Percentiles rank a stretch among this genome's conserved stretches.
phyloP scores from a whole-genome alignment of 1,284 basidiomycete species.

The Flammula alnicola region DNA sequence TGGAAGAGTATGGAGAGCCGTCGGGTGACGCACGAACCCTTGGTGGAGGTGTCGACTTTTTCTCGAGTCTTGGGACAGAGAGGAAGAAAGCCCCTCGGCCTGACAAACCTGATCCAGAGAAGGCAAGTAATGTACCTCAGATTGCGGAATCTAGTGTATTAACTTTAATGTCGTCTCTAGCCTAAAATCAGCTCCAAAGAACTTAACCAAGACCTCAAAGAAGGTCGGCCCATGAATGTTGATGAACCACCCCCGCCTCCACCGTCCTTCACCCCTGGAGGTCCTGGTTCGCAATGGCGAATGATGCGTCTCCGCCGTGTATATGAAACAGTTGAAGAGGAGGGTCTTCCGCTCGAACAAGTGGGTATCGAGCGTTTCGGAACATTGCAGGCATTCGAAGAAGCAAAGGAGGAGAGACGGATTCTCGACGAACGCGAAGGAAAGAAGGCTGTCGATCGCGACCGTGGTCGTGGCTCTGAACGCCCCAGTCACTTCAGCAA shows the following conservation, averaged over 20 bases:
- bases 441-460: slow-evolving; percentile 45
- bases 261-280: slow-evolving; percentile 73
- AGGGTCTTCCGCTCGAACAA: slow-evolving; percentile 75
- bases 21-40: slow-evolving; percentile 50
- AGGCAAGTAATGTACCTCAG: slow-evolving; percentile 48
- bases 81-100: slow-evolving; percentile 71
- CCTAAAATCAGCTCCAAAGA: slow-evolving; percentile 72
- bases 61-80: slow-evolving; percentile 82
- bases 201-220: slow-evolving; percentile 77
- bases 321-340: slow-evolving; percentile 90
- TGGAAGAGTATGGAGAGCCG: slow-evolving; percentile 74
- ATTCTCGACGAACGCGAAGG: slow-evolving; percentile 84
- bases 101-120: slow-evolving; percentile 72
- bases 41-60: slow-evolving; percentile 78
- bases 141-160: slow-evolving; percentile 3
- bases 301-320: slow-evolving; percentile 95
- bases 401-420: slow-evolving; percentile 84
- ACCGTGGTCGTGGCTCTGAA: slow-evolving; percentile 40
- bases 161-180: slow-evolving; percentile 39
- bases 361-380: slow-evolving; percentile 91
- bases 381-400: slow-evolving; percentile 83
- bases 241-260: slow-evolving; percentile 52
- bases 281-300: slow-evolving; percentile 93
- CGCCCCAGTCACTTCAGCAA: slow-evolving; percentile 36
- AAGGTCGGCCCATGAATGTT: slow-evolving; percentile 61